Evolutionary conservation across 371 early-diverging fungal species (phyloP).

Genomic region (Zancudomyces culisetae): DNA sequence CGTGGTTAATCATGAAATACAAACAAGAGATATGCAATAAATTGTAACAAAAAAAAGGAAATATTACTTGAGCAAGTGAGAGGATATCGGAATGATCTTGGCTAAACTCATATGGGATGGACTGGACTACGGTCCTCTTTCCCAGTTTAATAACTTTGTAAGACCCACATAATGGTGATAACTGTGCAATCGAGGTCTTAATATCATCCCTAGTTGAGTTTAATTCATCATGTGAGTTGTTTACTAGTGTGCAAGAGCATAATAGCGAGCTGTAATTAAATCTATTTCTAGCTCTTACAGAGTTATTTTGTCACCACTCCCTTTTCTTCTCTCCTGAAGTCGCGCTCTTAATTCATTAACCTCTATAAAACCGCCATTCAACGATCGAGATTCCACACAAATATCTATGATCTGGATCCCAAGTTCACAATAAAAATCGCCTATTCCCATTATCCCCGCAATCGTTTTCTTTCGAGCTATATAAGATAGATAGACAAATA

Average conservation of each 20-base stretch:
- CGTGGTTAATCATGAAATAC: not conserved
- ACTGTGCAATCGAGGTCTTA: conserved; percentile 56
- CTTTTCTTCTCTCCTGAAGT: conserved; percentile 41
- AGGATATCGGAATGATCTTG: conserved; percentile 52
- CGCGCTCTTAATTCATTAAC: conserved; percentile 48
- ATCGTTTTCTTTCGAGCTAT: conserved; percentile 82
- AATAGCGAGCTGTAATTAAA: conserved; percentile 6
- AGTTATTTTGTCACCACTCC: conserved; percentile 22
- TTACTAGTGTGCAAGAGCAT: conserved; percentile 9
- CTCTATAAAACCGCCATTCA: conserved; percentile 81
- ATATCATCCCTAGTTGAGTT: conserved; percentile 51
- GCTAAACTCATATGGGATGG: conserved; percentile 77
- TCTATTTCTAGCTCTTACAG: conserved; percentile 25
- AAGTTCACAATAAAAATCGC: conserved; percentile 95
- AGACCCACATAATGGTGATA: conserved; percentile 69
- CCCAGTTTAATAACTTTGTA: conserved; percentile 67
- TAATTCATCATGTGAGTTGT: conserved; percentile 13
- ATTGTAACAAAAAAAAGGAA: conserved; percentile 1
- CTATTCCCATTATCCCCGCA: conserved; percentile 81
- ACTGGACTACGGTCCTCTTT: conserved; percentile 55
- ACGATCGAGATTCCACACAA: conserved; percentile 60
- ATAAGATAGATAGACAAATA: conserved; percentile 12
- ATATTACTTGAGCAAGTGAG: conserved; percentile 36
- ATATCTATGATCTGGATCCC: conserved; percentile 79
- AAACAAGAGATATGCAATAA: not conserved